phyloP scores from a whole-genome alignment of 257 asterid species.

The Cinchona pubescens region DNA sequence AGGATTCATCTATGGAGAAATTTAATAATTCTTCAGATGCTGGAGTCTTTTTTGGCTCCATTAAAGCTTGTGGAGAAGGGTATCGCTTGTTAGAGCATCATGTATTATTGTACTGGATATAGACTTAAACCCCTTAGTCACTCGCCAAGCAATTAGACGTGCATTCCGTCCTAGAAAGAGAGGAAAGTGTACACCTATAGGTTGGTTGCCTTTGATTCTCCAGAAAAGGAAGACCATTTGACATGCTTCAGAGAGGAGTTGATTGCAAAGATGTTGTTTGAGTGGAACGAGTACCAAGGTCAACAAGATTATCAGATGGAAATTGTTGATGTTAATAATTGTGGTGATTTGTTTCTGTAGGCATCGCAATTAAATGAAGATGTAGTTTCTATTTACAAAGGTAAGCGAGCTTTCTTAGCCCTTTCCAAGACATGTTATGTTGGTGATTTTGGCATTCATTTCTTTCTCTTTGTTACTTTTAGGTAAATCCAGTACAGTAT shows the following conservation, averaged over 20 bases:
- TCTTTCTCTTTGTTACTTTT: background rate
- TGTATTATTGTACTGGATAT: slow-evolving; percentile 74
- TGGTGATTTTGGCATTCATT: background rate
- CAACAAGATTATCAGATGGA: slow-evolving; percentile 62
- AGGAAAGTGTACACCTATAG: slow-evolving; percentile 78
- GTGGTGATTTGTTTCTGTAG: slow-evolving; percentile 71
- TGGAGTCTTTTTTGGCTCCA: slow-evolving; percentile 93
- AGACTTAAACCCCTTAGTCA: slow-evolving; percentile 83
- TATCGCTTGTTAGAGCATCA: slow-evolving; percentile 93
- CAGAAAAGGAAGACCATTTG: slow-evolving; percentile 73
- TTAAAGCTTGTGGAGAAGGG: slow-evolving; percentile 94
- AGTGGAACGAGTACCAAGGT: slow-evolving; percentile 73
- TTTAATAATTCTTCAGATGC: slow-evolving; percentile 73
- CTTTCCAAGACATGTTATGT: background rate
- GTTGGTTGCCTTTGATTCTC: slow-evolving; percentile 65
- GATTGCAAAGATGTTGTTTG: slow-evolving; percentile 90
- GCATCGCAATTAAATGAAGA: slow-evolving; percentile 57
- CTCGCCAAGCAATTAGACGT: slow-evolving; percentile 96
- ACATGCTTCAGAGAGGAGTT: slow-evolving; percentile 89
- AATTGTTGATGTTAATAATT: slow-evolving; percentile 41
- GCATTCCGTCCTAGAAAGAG: slow-evolving; percentile 87
- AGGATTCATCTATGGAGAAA: slow-evolving; percentile 69
- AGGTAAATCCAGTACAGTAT: background rate
- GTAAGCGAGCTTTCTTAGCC: slow-evolving; percentile 24
- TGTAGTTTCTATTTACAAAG: slow-evolving; percentile 47